Base-by-base conservation (phyloP, 345 rosid species). In the Linum tenue region DNA sequence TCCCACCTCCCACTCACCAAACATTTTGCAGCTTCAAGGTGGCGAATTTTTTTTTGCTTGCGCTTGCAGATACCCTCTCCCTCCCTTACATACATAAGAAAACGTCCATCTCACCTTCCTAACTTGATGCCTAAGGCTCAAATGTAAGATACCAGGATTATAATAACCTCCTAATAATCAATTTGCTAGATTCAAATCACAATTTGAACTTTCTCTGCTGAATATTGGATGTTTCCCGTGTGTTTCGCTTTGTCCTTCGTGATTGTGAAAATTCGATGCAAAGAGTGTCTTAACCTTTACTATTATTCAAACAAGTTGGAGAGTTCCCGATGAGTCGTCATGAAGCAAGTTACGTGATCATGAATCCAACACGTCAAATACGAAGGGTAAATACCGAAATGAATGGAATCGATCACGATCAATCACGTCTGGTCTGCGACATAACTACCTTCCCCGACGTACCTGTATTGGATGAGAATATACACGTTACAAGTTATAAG, bases 61-160 rank as follows among this genome's bases (percentile, higher is more conserved):
- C 75, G 58, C 53, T 78, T 43, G 68, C 81, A 75, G 87, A 41
- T 66, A 73, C 55, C 53, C 74, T 68, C 37, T 22, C 39, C 11
- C 35, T 37, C 61, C 7, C 57, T 69, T 5, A 5, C 17, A 62
- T 62, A 44, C 51, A 42, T 2, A 8, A 37, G 70, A 78, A 79
- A 66, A 71, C 68, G 70, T 67, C 64, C 70, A 66, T 69, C 68
- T 72, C 79, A 81, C 80, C 88, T 74, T 79, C 85, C 85, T 76
- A 67, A 2, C 88, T 81, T 84, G 68, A 62, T 31, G 36, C 56
- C 64, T 9, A 81, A 79, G 85, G 41, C 66, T 59, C 12, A 59
- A 48, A 3, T 48, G 14, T 48, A 22, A 6, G 14, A 22, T 22
- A 59, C 62, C 37, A 35, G 9, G 5, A 12, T 31, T 59, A 11